Evolutionary conservation across 345 rosid genomes (phyloP), one percentile per base, ranked within the genome.

Genomic region (Camelina neglecta): DNA sequence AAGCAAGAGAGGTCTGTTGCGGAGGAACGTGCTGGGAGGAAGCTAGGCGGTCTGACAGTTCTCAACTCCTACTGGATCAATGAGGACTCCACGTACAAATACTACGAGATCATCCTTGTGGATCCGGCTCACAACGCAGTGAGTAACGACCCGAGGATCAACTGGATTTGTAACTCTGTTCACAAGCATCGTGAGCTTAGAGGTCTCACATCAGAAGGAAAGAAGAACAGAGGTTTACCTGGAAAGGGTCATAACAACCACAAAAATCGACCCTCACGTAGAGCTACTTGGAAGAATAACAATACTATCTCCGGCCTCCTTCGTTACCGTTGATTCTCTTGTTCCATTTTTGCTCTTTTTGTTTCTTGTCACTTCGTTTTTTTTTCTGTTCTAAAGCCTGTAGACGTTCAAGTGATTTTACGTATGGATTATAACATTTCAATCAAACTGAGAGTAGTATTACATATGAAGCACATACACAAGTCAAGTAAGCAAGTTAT

Each of bases 1-100:
- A 12, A 91, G 94, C 82, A 91, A 91, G 89, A 91, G 89, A 79
- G 97, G 44, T 91, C 92, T 31, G 97, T 89, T 75, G 94, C 92
- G 0, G 97, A 91, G 18, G 49, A 45, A 5, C 49, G 49, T 5
- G 49, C 49, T 5, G 18, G 49, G n/a, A 45, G 49, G 49, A 45
- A 45, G 18, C 18, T 45, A 0, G 16, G 86, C 51, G 88, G 86
- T 36, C 86, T 87, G 12, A 83, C 84, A 83, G 89, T 85, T 15
- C 16, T 45, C 18, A 45, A 45, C 49, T 45, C 49, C 8, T 13
- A 13, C 49, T 45, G 8, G 18, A 13, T 47, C 20, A 47, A 47
- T 8, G 50, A 47, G 50, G 50, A 47, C 6, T 47, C 50, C 1
- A 47, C 50, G 6, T 13, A 47, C 20, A 47, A 47, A n/a, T 47